A percentile compares a stretch with the other conserved stretches of the same genome.
These are phyloP conservation scores for Paecilomyces sp. DNA, from an alignment of 2,329 filamentous ascomycete species.

Conservation along the genomic window DNA sequence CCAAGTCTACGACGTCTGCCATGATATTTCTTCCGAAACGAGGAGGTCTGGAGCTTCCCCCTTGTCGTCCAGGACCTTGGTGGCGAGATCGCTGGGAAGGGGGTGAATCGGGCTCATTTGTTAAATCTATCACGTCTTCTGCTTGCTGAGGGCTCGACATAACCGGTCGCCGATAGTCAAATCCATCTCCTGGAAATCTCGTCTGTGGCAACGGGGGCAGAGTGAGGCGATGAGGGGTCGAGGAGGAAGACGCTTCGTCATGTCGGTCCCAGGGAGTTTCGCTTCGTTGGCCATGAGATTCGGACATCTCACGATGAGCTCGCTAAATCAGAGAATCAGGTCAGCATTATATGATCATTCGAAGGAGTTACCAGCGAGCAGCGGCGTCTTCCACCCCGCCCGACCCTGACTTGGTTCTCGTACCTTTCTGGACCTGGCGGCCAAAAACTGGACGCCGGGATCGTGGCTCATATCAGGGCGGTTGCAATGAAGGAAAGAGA, in stretches of 20 bases:
- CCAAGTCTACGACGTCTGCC: constrained; percentile 32
- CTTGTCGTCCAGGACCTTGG: constrained; percentile 6
- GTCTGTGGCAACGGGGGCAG: constrained; percentile 24
- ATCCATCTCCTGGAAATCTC: constrained; percentile 46
- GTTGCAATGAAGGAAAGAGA: constrained; percentile 2
- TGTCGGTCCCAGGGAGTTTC: constrained; percentile 18
- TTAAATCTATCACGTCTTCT: constrained; percentile 40
- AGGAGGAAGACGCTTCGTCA: constrained; percentile 14
- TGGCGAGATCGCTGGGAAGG: constrained; percentile 9
- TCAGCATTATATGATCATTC: neutral
- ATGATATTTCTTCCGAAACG: constrained; percentile 31
- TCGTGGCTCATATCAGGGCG: constrained; percentile 29
- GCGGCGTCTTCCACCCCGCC: constrained; percentile 15
- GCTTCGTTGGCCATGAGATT: constrained; percentile 15
- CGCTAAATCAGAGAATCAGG: constrained; percentile 19
- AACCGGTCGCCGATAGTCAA: constrained; percentile 48
- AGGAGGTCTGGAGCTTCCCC: constrained; percentile 18
- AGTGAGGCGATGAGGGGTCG: constrained; percentile 15
- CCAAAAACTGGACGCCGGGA: constrained; percentile 27
- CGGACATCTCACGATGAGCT: constrained; percentile 29
- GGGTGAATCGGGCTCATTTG: constrained; percentile 36
- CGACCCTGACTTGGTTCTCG: constrained; percentile 7
- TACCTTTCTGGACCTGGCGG: constrained; percentile 33
- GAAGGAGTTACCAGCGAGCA: neutral
- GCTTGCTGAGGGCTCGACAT: constrained; percentile 27